Conservation (phyloP, 169 alveolate genomes). For the Plasmodium gonderi region DNA sequence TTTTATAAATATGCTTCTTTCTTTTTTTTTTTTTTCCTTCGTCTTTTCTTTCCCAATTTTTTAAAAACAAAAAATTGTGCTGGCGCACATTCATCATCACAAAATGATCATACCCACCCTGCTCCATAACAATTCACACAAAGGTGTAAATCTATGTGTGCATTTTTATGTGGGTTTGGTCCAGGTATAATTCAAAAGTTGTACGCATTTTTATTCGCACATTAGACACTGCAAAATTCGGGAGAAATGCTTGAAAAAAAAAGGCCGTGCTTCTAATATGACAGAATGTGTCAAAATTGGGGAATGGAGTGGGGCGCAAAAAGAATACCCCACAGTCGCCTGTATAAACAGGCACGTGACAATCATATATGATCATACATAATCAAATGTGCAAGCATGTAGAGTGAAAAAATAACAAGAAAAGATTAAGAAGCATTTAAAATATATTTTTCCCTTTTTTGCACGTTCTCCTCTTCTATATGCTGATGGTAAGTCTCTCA, state of each 20-base stretch:
- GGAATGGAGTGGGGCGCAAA: background rate
- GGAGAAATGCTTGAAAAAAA: no score
- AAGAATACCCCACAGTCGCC: background rate
- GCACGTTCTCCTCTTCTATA: background rate
- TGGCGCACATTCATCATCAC: background rate
- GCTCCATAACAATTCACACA: background rate
- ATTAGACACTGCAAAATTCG: background rate
- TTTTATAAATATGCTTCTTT: background rate
- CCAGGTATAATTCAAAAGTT: no score
- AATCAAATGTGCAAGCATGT: background rate
- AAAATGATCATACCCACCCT: background rate
- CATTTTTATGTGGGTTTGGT: no score
- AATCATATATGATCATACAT: no score
- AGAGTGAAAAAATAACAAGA: background rate
- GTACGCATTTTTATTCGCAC: background rate
- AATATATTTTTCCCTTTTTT: no score
- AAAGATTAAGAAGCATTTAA: background rate
- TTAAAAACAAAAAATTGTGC: background rate
- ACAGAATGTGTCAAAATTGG: background rate
- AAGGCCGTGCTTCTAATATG: no score
- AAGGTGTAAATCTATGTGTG: background rate
- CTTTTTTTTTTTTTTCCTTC: no score
- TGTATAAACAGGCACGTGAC: background rate
- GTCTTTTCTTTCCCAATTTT: background rate
- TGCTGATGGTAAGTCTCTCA: background rate